Conservation (phyloP, 2,329 filamentous ascomycete genomes). For the Metarhizium album region DNA sequence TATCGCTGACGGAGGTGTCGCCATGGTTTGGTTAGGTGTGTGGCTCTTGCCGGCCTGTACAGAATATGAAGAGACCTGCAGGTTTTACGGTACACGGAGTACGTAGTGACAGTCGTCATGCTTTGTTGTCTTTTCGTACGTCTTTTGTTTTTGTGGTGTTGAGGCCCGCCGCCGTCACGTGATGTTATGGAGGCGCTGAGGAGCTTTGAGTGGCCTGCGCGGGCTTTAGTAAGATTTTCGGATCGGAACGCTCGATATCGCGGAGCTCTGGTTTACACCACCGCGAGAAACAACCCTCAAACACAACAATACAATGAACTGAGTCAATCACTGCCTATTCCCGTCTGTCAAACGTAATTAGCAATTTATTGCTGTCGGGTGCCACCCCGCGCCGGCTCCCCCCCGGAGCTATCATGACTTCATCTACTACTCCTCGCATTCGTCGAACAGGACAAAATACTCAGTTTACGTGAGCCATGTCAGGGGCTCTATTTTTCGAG, state of each 20-base stretch:
- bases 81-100: too few species aligned
- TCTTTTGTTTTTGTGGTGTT: too few species aligned
- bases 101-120: too few species aligned
- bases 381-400: conserved; percentile 4
- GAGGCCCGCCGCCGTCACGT: too few species aligned
- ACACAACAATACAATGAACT: neutral
- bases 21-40: too few species aligned
- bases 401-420: conserved; percentile 18
- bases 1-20: too few species aligned
- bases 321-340: neutral
- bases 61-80: too few species aligned
- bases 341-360: neutral
- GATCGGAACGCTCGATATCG: neutral
- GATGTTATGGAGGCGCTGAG: too few species aligned
- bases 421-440: conserved; percentile 26
- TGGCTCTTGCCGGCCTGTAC: too few species aligned
- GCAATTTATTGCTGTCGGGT: conserved; percentile 1
- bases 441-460: conserved; percentile 38
- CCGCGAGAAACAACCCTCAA: neutral
- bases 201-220: too few species aligned
- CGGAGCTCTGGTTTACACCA: neutral
- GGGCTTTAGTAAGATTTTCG: too few species aligned
- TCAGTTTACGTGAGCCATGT: conserved; percentile 32
- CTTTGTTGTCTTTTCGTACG: too few species aligned
- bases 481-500: neutral